Evolutionary conservation across 2,329 filamentous ascomycete genomes (phyloP).

Genomic region (Alternaria hordeiaustralica): DNA sequence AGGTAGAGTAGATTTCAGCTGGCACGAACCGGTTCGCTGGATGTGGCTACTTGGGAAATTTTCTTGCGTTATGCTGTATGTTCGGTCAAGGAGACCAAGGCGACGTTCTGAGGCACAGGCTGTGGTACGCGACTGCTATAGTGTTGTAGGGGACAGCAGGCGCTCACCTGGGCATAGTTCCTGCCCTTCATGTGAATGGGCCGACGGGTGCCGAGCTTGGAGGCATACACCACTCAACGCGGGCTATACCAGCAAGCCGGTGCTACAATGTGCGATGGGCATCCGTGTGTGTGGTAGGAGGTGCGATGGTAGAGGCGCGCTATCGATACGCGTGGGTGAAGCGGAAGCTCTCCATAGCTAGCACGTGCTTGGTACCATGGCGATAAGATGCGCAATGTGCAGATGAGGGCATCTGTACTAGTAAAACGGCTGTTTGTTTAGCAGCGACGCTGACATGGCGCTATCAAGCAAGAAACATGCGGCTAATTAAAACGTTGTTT

Average conservation of each 20-base stretch:
- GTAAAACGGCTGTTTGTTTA: not conserved
- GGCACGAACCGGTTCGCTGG: not conserved
- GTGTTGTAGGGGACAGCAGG: not conserved
- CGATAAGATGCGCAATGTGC: not conserved
- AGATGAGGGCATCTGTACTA: not conserved
- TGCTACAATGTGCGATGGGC: not conserved
- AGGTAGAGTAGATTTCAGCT: constrained; percentile 1
- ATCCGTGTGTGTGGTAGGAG: not conserved
- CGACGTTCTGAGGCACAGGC: not conserved
- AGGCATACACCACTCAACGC: not conserved
- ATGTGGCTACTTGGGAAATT: not conserved
- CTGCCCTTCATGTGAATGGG: constrained; percentile 8
- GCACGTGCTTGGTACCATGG: not conserved
- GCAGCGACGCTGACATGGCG: not conserved
- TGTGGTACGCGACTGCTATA: not conserved
- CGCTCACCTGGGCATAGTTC: not conserved
- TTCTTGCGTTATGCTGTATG: not conserved
- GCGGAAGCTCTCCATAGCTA: not conserved
- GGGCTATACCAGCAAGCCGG: not conserved
- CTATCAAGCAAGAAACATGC: not conserved
- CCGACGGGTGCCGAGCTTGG: constrained; percentile 8
- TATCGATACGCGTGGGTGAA: not conserved
- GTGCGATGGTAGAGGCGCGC: not conserved
- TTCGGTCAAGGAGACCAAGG: not conserved
- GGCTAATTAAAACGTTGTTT: constrained; percentile 14